phyloP scores from a whole-genome alignment of 495 filamentous ascomycete species.

The Parathielavia hyrcaniae region DNA sequence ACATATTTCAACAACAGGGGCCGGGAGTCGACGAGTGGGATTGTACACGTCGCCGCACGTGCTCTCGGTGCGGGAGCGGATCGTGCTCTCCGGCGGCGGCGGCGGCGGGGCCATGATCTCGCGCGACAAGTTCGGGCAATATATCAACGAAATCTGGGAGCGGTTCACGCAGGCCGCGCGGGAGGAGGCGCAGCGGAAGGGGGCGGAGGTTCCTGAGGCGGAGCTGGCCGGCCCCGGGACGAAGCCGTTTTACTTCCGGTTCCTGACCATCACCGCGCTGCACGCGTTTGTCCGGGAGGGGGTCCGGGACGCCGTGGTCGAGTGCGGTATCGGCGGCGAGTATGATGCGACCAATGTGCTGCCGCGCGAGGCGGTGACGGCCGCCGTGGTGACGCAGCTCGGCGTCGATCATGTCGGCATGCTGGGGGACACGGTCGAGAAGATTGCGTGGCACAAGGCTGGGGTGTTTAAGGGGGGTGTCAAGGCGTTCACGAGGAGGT shows the following conservation, averaged over 20 bases:
- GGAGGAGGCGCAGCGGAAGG: conserved; percentile 11
- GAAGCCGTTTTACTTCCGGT: conserved; percentile 56
- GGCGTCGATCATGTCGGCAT: conserved; percentile 47
- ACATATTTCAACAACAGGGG: neutral
- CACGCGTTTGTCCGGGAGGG: conserved; percentile 42
- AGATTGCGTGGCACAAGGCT: conserved; percentile 51
- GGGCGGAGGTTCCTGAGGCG: conserved; percentile 18
- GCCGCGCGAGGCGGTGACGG: conserved; percentile 28
- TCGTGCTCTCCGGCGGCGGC: too few species aligned
- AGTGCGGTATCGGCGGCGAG: conserved; percentile 49
- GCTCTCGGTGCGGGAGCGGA: conserved; percentile 55
- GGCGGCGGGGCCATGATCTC: conserved; percentile 48
- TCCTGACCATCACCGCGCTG: conserved; percentile 44
- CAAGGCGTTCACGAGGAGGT: conserved; percentile 35
- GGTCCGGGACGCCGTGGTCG: conserved; percentile 39
- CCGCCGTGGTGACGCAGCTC: conserved; percentile 40
- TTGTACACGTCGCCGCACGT: conserved; percentile 66
- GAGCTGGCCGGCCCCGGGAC: conserved; percentile 30
- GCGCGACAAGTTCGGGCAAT: conserved; percentile 48
- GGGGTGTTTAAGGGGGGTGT: conserved; percentile 43
- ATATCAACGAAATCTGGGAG: conserved; percentile 66
- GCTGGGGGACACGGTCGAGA: conserved; percentile 42
- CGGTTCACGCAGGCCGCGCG: conserved; percentile 39
- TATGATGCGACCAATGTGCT: conserved; percentile 48
- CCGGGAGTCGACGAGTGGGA: conserved; percentile 43